Conservation (phyloP, 2,329 filamentous ascomycete genomes). For the Claviceps monticola region DNA sequence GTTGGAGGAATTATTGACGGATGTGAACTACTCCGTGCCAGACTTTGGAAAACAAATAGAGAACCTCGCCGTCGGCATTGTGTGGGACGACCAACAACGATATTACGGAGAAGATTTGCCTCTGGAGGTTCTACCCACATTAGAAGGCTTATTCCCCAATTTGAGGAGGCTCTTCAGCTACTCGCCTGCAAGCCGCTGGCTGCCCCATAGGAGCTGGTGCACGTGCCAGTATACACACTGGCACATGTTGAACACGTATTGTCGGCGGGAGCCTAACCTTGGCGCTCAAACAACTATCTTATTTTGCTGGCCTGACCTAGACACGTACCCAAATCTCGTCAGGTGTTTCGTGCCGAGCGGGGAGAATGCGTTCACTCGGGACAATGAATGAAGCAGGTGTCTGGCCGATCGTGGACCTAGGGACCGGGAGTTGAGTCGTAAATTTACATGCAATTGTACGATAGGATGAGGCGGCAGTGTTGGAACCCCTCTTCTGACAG, state of each 20-base stretch:
- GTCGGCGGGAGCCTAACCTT: slow-evolving; percentile 12
- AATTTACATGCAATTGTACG: slow-evolving; percentile 1
- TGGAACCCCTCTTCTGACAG: slow-evolving; percentile 3
- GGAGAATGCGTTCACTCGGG: background rate
- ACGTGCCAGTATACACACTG: slow-evolving; percentile 15
- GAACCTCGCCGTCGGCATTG: slow-evolving; percentile 14
- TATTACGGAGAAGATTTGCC: background rate
- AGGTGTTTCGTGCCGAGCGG: slow-evolving; percentile 9
- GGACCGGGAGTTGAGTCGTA: too few species aligned
- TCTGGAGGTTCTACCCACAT: background rate
- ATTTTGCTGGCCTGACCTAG: slow-evolving; percentile 21
- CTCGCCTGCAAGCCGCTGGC: accelerated
- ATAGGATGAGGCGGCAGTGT: slow-evolving; percentile 6
- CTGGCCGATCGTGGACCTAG: slow-evolving; percentile 11
- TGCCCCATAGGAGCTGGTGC: slow-evolving; percentile 15
- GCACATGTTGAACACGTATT: slow-evolving; percentile 14
- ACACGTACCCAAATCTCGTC: slow-evolving; percentile 17
- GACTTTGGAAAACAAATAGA: slow-evolving; percentile 16
- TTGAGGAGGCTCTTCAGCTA: slow-evolving; percentile 16
- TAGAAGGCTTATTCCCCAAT: slow-evolving; percentile 9
- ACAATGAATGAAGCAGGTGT: slow-evolving; percentile 7
- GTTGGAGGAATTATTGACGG: slow-evolving; percentile 7
- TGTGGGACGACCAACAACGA: background rate
- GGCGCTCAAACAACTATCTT: slow-evolving; percentile 15
- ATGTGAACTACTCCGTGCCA: slow-evolving; percentile 8